These are phyloP conservation scores for Pythium myriotylum DNA, from an alignment of 352 stramenopile species.

Conservation along the genomic window DNA sequence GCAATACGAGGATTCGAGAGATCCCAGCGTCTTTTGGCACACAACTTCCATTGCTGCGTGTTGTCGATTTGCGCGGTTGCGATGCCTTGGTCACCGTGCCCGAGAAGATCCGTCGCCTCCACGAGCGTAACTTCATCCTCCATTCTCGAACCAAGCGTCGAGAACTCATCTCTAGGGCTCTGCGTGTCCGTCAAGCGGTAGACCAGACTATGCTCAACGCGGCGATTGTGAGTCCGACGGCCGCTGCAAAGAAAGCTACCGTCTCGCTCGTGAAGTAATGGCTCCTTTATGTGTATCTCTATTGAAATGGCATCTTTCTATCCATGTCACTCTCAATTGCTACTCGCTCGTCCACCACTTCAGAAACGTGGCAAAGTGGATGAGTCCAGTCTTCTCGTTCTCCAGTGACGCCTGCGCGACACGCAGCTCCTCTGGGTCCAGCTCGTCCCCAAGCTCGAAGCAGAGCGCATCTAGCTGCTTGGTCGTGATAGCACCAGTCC, in stretches of 20 bases:
- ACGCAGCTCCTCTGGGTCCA: slow-evolving; percentile 60
- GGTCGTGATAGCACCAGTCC: slow-evolving; percentile 52
- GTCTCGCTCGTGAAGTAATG: background rate
- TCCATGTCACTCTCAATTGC: too few relatives aligned
- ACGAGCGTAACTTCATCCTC: slow-evolving; percentile 63
- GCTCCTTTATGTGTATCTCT: too few relatives aligned
- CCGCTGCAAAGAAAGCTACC: slow-evolving; percentile 20
- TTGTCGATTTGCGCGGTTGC: slow-evolving; percentile 54
- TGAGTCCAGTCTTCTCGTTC: slow-evolving; percentile 53
- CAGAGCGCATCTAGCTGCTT: slow-evolving; percentile 62
- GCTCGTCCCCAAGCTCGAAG: slow-evolving; percentile 56
- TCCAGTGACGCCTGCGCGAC: slow-evolving; percentile 50
- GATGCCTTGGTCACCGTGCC: slow-evolving; percentile 32
- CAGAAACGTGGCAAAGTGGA: slow-evolving; percentile 67
- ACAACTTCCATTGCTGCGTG: slow-evolving; percentile 32
- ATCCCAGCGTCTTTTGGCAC: slow-evolving; percentile 32
- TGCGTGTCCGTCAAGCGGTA: slow-evolving; percentile 54
- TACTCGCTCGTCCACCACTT: slow-evolving; percentile 61
- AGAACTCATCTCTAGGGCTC: slow-evolving; percentile 60
- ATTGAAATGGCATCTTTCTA: too few relatives aligned
- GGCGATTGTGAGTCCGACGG: slow-evolving; percentile 24
- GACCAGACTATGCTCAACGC: slow-evolving; percentile 27
- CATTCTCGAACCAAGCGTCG: slow-evolving; percentile 62
- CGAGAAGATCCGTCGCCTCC: slow-evolving; percentile 60
- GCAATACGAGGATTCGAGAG: slow-evolving; percentile 35